Evolutionary conservation across 129 eudicot genomes (phyloP), one percentile per base, ranked within the genome.

Genomic region (Flaveria brownii): DNA sequence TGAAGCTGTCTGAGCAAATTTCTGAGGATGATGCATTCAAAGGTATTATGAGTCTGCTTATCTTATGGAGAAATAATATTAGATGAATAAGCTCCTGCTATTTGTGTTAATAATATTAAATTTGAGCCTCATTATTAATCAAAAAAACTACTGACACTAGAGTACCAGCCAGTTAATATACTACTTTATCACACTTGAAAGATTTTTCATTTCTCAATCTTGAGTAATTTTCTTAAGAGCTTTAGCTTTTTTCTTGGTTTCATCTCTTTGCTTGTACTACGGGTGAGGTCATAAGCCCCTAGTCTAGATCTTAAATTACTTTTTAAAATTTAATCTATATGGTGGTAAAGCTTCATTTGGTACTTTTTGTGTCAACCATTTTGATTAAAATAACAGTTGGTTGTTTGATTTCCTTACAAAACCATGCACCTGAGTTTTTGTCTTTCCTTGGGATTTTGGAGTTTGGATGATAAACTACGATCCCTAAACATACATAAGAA

Each of bases 1-100:
- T 78, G 51, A 86, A 86, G 76, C 68, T 85, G 64, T 88, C 83
- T 82, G 83, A 85, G 69, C 83, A 84, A 82, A 33, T 82, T 20
- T 83, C 79, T 11, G 83, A 75, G 23, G 46, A 76, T 62, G 90
- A 80, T 28, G 79, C 79, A 84, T 83, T 86, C 26, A 30, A 68
- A 39, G 76, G 80, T 73, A 87, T 86, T 86, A 25, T 33, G n/a
- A 25, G 26, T 22, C 59, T 25, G 26, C n/a, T 26, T 55, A n/a
- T 67, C 2, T 70, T 18, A 39, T 5, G 6, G 25, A 12, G 18
- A 60, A 14, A 70, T 47, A 69, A 8, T 71, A 61, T 33, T 14
- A 43, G 16, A 55, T 2, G 8, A n/a, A 20, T 47, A 70, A 49
- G 65, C 36, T 22, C 65, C 65, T 22, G 16, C 36, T 22, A n/a